Conservation (phyloP, 1,284 basidiomycete genomes). For the Gymnopus androsaceus region DNA sequence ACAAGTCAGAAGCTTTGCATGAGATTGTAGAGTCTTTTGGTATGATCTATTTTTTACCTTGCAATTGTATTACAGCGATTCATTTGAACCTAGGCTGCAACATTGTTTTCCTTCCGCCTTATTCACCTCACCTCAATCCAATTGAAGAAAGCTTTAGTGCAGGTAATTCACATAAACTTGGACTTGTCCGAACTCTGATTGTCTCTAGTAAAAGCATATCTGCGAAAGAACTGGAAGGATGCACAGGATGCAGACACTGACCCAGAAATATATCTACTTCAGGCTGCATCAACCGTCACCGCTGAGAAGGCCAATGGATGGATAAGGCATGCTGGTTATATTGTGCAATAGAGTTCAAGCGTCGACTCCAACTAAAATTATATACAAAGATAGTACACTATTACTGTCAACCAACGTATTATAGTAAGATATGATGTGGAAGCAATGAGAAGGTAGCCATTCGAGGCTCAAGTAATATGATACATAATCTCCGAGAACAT, state of each 20-base stretch:
- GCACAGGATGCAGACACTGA: slow-evolving; percentile 17
- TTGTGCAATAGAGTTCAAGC: slow-evolving; percentile 3
- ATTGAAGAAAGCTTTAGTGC: slow-evolving; percentile 33
- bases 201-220: slow-evolving; percentile 24
- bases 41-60: neutral
- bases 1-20: slow-evolving; percentile 19
- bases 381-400: neutral
- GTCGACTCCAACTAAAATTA: neutral
- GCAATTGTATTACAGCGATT: slow-evolving; percentile 14
- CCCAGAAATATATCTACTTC: slow-evolving; percentile 20
- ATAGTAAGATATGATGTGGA: neutral
- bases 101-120: slow-evolving; percentile 30
- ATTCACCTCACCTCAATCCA: slow-evolving; percentile 35
- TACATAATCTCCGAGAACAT: too few relatives aligned
- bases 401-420: neutral
- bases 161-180: slow-evolving; percentile 9
- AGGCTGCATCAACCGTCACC: slow-evolving; percentile 25
- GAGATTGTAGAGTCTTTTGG: slow-evolving; percentile 24
- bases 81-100: slow-evolving; percentile 23
- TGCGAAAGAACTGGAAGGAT: slow-evolving; percentile 18
- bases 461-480: neutral
- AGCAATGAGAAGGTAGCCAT: neutral
- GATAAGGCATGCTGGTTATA: slow-evolving; percentile 27
- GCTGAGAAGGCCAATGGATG: slow-evolving; percentile 27
- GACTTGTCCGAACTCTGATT: neutral